These are phyloP conservation scores for Fusarium musae DNA, from an alignment of 2,329 filamentous ascomycete species.

Conservation along the genomic window DNA sequence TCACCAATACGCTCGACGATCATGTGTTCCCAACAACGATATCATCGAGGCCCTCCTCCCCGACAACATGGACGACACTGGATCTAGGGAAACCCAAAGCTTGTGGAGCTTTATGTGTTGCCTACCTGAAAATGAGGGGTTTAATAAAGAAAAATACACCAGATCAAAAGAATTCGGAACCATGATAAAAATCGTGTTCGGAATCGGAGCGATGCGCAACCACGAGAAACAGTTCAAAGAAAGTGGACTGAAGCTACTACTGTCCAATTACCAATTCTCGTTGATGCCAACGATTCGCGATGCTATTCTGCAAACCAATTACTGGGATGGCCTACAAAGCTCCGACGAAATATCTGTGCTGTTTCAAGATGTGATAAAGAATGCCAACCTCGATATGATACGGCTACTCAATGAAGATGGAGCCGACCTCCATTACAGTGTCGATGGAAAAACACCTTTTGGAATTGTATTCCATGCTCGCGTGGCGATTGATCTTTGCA, in stretches of 20 bases:
- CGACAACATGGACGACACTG: too few species aligned
- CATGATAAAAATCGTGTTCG: too few species aligned
- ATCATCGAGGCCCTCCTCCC: too few species aligned
- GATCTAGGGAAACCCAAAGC: too few species aligned
- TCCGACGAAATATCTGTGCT: neutral
- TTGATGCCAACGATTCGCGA: neutral
- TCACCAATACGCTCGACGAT: too few species aligned
- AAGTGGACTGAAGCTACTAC: neutral
- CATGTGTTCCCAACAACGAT: too few species aligned
- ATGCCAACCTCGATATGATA: neutral
- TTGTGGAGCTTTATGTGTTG: too few species aligned
- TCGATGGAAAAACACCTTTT: neutral
- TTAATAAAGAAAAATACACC: too few species aligned
- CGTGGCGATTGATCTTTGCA: neutral
- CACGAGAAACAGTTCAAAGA: neutral
- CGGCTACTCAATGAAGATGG: neutral
- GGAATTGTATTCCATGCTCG: neutral
- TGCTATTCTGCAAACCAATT: neutral
- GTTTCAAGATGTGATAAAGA: neutral
- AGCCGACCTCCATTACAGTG: neutral
- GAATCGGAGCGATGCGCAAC: neutral
- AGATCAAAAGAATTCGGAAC: too few species aligned
- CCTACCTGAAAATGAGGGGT: too few species aligned
- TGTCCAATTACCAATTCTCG: rapidly evolving
- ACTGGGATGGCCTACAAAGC: neutral